These are phyloP conservation scores for Ilex asprella DNA, from an alignment of 257 asterid genomes.

Conservation along the genomic window DNA sequence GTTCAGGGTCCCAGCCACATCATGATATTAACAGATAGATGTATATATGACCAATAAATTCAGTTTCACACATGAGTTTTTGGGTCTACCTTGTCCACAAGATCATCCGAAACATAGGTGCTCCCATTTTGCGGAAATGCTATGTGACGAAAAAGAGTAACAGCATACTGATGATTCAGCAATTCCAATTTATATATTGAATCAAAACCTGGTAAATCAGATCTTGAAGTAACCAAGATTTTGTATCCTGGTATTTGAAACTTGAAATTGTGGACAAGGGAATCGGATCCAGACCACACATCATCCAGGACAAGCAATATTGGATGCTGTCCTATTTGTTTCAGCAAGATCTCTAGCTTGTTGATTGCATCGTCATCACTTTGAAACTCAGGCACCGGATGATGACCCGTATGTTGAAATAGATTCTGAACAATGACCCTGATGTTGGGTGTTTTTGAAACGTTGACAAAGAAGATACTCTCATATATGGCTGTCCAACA, in stretches of 20 bases:
- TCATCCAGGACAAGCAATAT: constrained; percentile 31
- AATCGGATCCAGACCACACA: constrained; percentile 25
- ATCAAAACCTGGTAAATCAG: constrained; percentile 15
- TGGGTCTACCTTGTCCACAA: constrained; percentile 24
- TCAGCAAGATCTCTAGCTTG: constrained; percentile 15
- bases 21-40: not conserved
- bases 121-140: constrained; percentile 23
- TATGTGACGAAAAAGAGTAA: constrained; percentile 16
- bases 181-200: constrained; percentile 20
- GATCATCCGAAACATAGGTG: constrained; percentile 14
- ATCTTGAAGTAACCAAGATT: constrained; percentile 31
- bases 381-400: constrained; percentile 11
- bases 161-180: constrained; percentile 22
- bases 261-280: constrained; percentile 14
- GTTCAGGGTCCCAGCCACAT: not conserved
- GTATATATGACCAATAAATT: not conserved
- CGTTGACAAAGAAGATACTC: constrained; percentile 26
- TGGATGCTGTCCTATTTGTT: constrained; percentile 4
- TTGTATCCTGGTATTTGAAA: constrained; percentile 16
- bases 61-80: no score
- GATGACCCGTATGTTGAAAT: constrained; percentile 6
- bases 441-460: constrained; percentile 20
- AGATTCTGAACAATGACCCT: constrained; percentile 22
- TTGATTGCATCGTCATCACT: constrained; percentile 19
- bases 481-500: constrained; percentile 14